Conservation (phyloP, 768 basidiomycete genomes). For the Stropharia rugosoannulata region DNA sequence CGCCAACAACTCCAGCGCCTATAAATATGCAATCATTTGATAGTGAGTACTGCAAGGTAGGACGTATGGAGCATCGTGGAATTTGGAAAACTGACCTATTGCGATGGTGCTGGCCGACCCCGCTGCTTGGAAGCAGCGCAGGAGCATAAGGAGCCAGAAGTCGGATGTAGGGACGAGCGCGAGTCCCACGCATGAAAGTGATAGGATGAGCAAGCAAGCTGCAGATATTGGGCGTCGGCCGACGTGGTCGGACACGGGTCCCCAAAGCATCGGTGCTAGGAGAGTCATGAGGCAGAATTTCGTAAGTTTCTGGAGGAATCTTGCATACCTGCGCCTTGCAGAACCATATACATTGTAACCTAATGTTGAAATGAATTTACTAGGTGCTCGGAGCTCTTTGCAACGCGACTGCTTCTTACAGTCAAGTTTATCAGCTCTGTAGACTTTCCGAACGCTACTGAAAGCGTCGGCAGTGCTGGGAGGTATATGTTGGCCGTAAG, state of each 20-base stretch:
- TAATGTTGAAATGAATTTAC: conserved; percentile 12
- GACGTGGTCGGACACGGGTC: conserved; percentile 62
- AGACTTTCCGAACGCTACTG: conserved; percentile 59
- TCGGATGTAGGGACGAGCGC: conserved; percentile 49
- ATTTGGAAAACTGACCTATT: conserved; percentile 43
- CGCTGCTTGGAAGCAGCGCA: conserved; percentile 78
- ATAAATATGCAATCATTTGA: background rate
- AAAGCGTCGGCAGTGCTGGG: conserved; percentile 72
- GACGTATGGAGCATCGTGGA: background rate
- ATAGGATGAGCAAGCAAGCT: conserved; percentile 60
- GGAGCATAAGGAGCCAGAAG: conserved; percentile 78
- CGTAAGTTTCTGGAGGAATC: background rate
- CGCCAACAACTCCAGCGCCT: conserved; percentile 78
- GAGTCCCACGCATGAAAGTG: conserved; percentile 63
- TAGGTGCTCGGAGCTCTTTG: background rate
- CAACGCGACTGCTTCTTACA: conserved; percentile 30
- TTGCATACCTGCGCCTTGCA: conserved; percentile 59
- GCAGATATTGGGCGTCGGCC: conserved; percentile 68
- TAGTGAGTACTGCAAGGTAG: background rate
- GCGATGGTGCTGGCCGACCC: conserved; percentile 82
- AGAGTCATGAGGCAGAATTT: background rate
- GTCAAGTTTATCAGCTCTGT: conserved; percentile 78
- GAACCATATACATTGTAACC: conserved; percentile 71
- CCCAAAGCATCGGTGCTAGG: conserved; percentile 67
- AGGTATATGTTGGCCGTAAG: conserved; percentile 78